Evolutionary conservation across 176 grass and related monocot genomes (phyloP).

Genomic region (Carex parvula): DNA sequence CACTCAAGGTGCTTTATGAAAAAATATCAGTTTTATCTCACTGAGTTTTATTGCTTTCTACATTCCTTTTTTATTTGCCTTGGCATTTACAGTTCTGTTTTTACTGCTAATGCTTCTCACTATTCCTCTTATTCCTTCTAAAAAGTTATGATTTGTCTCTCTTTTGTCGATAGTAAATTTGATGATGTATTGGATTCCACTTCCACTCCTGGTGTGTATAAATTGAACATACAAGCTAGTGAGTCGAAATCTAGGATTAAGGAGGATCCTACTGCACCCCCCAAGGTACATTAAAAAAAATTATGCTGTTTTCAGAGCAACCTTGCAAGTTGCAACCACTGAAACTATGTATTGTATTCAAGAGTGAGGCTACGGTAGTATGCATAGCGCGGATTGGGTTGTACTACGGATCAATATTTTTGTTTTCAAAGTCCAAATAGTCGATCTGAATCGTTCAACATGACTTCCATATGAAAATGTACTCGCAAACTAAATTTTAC

Average conservation of each 20-base stretch:
- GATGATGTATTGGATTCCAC: slow-evolving; percentile 37
- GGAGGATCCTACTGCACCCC: slow-evolving; percentile 67
- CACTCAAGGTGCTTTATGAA: slow-evolving; percentile 38
- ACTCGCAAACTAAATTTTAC: too few species aligned
- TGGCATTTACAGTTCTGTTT: not conserved
- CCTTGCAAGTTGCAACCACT: not conserved
- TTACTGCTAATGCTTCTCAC: not conserved
- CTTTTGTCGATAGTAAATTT: slow-evolving; percentile 30
- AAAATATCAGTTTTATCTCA: not conserved
- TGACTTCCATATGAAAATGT: too few species aligned
- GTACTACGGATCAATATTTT: too few species aligned
- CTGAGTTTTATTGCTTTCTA: not conserved
- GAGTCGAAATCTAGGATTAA: slow-evolving; percentile 40
- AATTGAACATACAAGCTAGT: slow-evolving; percentile 6
- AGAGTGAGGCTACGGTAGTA: not conserved
- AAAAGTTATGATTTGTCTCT: slow-evolving; percentile 17
- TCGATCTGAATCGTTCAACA: too few species aligned
- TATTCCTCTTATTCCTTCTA: slow-evolving; percentile 29
- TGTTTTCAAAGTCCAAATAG: too few species aligned
- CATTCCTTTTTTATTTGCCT: not conserved
- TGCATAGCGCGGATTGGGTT: too few species aligned
- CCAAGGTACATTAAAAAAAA: slow-evolving; percentile 46
- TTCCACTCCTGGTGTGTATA: slow-evolving; percentile 32
- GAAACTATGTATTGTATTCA: not conserved
- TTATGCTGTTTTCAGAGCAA: not conserved